Percentiles rank a stretch among this genome's conserved stretches.
These are phyloP conservation scores for Apiotrichum montevideense DNA, from an alignment of 1,284 basidiomycete species.

Conservation along the genomic window DNA sequence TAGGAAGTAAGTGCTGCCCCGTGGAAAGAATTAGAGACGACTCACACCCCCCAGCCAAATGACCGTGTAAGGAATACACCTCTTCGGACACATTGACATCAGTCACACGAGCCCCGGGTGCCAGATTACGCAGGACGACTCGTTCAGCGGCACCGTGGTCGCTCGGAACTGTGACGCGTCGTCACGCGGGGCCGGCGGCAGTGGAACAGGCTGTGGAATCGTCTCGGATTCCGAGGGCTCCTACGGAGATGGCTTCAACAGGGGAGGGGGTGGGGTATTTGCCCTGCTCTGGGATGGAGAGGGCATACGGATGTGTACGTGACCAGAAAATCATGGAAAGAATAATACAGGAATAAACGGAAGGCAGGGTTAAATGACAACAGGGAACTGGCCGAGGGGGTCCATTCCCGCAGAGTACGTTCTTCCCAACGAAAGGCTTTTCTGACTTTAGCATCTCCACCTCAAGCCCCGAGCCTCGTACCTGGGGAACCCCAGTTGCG, in stretches of 20 bases:
- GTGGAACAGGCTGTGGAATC: constrained; percentile 58
- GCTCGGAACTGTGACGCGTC: constrained; percentile 31
- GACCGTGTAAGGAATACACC: constrained; percentile 27
- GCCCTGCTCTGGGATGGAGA: constrained; percentile 62
- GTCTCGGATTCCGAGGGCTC: constrained; percentile 52
- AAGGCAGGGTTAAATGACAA: not conserved
- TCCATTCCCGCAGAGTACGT: constrained; percentile 60
- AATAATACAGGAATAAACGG: too few species aligned
- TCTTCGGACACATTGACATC: not conserved
- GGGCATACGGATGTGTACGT: constrained; percentile 65
- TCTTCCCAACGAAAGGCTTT: too few species aligned
- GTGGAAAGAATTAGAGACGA: too few species aligned
- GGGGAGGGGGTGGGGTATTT: constrained; percentile 62
- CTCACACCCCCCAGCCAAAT: constrained; percentile 26
- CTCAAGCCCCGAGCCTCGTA: constrained; percentile 56
- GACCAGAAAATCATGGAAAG: not conserved
- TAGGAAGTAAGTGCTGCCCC: constrained; percentile 30
- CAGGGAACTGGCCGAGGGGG: constrained; percentile 60
- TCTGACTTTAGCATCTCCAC: constrained; percentile 49
- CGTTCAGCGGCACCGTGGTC: constrained; percentile 24
- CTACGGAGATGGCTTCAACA: constrained; percentile 68
- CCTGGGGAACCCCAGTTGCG: constrained; percentile 64
- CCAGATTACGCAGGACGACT: constrained; percentile 22
- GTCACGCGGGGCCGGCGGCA: constrained; percentile 48
- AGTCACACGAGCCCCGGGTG: constrained; percentile 42